A percentile compares a stretch with the other conserved stretches of the same genome.
Evolutionary conservation across 2,329 filamentous ascomycete species (phyloP).

Genomic region (Nannizziopsis arthrosporioides): DNA sequence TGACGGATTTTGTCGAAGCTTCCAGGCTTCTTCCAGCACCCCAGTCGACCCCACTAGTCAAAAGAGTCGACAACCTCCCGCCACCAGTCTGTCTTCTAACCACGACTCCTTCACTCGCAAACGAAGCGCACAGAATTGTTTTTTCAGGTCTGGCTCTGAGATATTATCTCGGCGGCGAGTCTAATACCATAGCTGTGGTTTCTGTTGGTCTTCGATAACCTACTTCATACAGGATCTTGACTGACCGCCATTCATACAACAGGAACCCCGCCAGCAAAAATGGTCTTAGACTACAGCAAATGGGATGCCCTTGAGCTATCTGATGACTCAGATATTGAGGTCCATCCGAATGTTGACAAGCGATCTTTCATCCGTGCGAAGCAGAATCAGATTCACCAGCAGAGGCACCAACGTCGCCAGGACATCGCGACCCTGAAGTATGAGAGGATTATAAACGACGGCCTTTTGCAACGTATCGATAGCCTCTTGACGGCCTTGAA

Average conservation of each 20-base stretch:
- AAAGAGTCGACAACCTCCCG: too few relatives aligned
- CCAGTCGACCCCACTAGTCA: too few relatives aligned
- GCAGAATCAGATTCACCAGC: conserved; percentile 90
- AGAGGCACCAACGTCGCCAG: conserved; percentile 71
- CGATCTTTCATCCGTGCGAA: conserved; percentile 96
- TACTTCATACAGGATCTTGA: background rate
- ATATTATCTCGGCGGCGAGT: too few relatives aligned
- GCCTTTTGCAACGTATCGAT: conserved; percentile 72
- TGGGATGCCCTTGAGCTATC: conserved; percentile 84
- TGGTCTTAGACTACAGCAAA: conserved; percentile 54
- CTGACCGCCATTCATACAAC: background rate
- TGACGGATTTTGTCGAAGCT: too few relatives aligned
- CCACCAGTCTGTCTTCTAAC: too few relatives aligned
- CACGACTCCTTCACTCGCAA: too few relatives aligned
- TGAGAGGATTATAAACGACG: conserved; percentile 81
- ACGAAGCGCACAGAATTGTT: too few relatives aligned
- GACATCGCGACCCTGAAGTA: conserved; percentile 89
- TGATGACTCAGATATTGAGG: conserved; percentile 95
- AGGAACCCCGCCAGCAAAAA: conserved; percentile 17
- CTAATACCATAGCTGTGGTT: too few relatives aligned
- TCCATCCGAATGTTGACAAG: conserved; percentile 98
- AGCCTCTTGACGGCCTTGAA: conserved; percentile 62
- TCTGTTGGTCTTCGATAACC: too few relatives aligned
- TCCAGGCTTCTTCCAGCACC: too few relatives aligned
- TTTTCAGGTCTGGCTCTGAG: too few relatives aligned